Conservation (phyloP, 2,329 filamentous ascomycete genomes). For the Hymenoscyphus fructigenus region DNA sequence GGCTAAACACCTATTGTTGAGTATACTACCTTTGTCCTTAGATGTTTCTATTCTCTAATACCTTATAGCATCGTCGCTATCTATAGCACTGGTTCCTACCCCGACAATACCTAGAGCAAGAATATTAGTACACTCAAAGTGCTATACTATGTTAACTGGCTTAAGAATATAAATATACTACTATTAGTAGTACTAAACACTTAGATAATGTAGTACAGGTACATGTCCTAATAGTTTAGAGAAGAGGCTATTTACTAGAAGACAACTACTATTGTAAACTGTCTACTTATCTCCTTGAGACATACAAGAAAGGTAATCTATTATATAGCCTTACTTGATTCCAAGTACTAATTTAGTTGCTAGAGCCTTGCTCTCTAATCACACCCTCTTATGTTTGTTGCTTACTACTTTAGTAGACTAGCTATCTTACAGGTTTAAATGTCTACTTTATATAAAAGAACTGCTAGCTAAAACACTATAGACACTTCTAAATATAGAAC, state of each 20-base stretch:
- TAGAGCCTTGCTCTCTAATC: background rate
- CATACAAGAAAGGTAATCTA: background rate
- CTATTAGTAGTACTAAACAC: slow-evolving; percentile 28
- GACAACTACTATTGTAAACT: background rate
- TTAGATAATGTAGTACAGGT: slow-evolving; percentile 35
- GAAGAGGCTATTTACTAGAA: background rate
- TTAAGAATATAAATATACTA: slow-evolving; percentile 29
- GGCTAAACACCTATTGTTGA: background rate
- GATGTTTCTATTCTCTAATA: background rate
- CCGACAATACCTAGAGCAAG: background rate
- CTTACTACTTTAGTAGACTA: background rate
- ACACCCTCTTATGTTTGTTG: background rate
- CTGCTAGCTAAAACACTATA: background rate
- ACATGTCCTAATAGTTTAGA: slow-evolving; percentile 28
- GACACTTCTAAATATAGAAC: background rate
- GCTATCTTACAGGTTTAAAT: background rate
- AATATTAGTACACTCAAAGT: background rate
- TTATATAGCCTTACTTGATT: background rate
- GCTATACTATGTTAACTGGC: slow-evolving; percentile 29
- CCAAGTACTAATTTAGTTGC: background rate
- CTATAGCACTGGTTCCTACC: background rate
- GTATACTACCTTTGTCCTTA: background rate
- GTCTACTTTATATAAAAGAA: background rate
- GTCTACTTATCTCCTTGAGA: background rate
- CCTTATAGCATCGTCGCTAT: background rate